Evolutionary conservation across 352 stramenopile species (phyloP).

Genomic region (Albugo laibachii): DNA sequence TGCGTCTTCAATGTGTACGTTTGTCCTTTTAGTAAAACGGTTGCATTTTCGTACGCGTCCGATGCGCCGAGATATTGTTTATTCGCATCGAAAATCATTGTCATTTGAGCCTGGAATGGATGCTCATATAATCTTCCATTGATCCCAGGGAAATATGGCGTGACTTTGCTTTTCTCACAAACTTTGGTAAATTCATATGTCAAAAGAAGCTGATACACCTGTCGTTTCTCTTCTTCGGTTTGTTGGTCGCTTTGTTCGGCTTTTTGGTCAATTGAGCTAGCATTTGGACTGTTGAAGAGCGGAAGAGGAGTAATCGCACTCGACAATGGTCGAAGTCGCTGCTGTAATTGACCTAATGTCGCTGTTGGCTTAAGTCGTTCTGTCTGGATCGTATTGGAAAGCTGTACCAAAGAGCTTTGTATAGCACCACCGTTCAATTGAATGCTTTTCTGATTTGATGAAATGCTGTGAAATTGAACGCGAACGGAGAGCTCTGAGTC

Average conservation of each 20-base stretch:
- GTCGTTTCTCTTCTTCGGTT: constrained; percentile 73
- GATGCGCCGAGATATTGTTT: constrained; percentile 79
- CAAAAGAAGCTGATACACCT: constrained; percentile 47
- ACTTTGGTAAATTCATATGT: background rate
- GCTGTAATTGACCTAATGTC: constrained; percentile 67
- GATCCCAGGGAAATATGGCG: constrained; percentile 49
- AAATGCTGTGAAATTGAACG: constrained; percentile 72
- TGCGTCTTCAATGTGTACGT: constrained; percentile 49
- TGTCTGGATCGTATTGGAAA: constrained; percentile 47
- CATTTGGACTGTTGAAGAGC: too few relatives aligned
- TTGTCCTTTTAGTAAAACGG: constrained; percentile 71
- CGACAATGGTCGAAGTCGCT: constrained; percentile 57
- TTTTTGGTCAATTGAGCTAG: too few relatives aligned
- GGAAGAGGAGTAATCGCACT: constrained; percentile 52
- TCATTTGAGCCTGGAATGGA: constrained; percentile 82
- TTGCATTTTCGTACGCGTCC: constrained; percentile 68
- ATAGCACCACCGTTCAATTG: constrained; percentile 28
- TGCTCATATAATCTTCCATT: constrained; percentile 86
- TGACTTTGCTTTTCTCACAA: constrained; percentile 41
- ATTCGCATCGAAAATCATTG: constrained; percentile 86
- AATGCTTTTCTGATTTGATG: constrained; percentile 39
- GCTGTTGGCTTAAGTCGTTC: constrained; percentile 58
- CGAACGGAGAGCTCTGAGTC: constrained; percentile 60
- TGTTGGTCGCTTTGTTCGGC: constrained; percentile 65
- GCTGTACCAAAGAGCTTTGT: constrained; percentile 50